These are phyloP conservation scores for Termitomyces sp. DNA, from an alignment of 768 basidiomycete genomes.

Conservation along the genomic window DNA sequence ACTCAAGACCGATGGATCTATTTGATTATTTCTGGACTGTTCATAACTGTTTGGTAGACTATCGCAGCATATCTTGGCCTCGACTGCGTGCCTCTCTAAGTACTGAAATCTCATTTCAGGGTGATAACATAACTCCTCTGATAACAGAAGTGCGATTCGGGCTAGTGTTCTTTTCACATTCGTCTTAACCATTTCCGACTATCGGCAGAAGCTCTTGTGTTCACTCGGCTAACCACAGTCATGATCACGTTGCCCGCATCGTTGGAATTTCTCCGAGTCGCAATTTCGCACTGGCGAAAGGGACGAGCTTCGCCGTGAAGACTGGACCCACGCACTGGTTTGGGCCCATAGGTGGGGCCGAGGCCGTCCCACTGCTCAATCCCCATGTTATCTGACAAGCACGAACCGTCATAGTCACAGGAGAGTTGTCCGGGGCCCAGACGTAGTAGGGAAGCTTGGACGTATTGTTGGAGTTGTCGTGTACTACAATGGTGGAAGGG, in stretches of 20 bases:
- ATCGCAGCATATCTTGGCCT: too few species aligned
- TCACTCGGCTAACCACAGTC: slow-evolving; percentile 5
- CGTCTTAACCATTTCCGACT: background rate
- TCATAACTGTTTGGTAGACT: background rate
- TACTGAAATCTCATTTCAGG: background rate
- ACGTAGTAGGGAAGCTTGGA: slow-evolving; percentile 31
- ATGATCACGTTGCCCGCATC: slow-evolving; percentile 18
- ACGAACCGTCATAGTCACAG: slow-evolving; percentile 32
- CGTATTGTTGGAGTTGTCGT: slow-evolving; percentile 22
- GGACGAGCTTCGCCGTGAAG: slow-evolving; percentile 31
- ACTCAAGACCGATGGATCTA: background rate
- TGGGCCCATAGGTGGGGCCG: slow-evolving; percentile 30
- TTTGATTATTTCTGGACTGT: background rate
- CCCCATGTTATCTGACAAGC: slow-evolving; percentile 36
- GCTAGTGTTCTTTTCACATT: background rate
- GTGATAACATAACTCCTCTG: background rate
- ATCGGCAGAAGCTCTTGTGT: background rate
- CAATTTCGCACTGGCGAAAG: slow-evolving; percentile 35
- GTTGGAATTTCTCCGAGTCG: slow-evolving; percentile 36
- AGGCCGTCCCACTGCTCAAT: slow-evolving; percentile 25
- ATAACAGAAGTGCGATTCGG: background rate
- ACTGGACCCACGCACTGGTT: slow-evolving; percentile 25
- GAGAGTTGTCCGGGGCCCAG: slow-evolving; percentile 34
- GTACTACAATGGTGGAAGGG: slow-evolving; percentile 27
- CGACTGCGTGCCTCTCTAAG: too few species aligned